Evolutionary conservation across 768 basidiomycete genomes (phyloP).

Genomic region (Auricularia sp.): DNA sequence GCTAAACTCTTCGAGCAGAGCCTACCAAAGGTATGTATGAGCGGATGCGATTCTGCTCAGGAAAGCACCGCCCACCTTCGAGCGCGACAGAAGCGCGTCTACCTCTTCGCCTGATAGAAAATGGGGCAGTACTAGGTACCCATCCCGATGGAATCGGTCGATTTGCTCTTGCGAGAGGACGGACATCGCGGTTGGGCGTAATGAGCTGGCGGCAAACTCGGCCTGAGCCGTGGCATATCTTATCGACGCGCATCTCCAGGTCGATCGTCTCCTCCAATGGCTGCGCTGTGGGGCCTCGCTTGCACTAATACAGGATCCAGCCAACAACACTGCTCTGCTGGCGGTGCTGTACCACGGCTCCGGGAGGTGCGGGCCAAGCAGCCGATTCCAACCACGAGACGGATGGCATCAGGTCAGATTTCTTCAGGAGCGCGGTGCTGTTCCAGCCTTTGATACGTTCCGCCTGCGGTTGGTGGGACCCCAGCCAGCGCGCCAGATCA

Average conservation of each 20-base stretch:
- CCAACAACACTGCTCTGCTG: too few species aligned
- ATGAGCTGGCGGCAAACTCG: background rate
- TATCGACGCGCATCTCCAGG: background rate
- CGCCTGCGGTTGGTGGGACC: too few species aligned
- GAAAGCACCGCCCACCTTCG: conserved; percentile 32
- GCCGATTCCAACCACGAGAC: too few species aligned
- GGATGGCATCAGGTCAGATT: too few species aligned
- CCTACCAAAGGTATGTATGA: background rate
- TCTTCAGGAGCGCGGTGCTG: too few species aligned
- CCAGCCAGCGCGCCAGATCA: too few species aligned
- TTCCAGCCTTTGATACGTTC: too few species aligned
- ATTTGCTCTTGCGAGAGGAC: conserved; percentile 44
- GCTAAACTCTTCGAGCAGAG: conserved; percentile 66
- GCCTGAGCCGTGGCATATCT: background rate
- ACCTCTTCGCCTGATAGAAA: conserved; percentile 60
- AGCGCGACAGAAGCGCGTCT: conserved; percentile 50
- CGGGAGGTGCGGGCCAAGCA: too few species aligned
- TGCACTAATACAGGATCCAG: too few species aligned
- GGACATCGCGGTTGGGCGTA: background rate
- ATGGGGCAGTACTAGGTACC: conserved; percentile 65
- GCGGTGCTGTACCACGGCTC: too few species aligned
- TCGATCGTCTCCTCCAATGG: too few species aligned
- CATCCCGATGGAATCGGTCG: conserved; percentile 51
- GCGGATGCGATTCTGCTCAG: background rate
- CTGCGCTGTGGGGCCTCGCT: too few species aligned